Base-by-base conservation (phyloP, 164 flowering plant species). In the Magnolia sinica region DNA sequence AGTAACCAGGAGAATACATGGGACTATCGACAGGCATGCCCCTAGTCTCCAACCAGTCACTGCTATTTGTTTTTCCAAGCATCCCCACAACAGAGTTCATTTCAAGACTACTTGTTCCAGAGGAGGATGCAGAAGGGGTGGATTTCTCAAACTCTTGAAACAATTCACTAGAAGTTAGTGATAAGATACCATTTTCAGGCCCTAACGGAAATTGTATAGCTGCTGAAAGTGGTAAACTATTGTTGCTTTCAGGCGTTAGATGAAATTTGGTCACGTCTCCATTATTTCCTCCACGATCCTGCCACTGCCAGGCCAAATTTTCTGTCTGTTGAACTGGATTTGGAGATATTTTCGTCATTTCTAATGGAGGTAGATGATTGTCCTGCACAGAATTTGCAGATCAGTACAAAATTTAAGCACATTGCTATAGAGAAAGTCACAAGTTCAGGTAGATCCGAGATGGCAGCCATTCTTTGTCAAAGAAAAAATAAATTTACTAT, bases 81-180 rank as follows among this genome's bases (percentile, higher is more conserved):
- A 74, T 78, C 68, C 8, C 29, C 20, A n/a, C 11, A 20, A 10
- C 18, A 58, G 55, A 68, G 66, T 81, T 81, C 70, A 78, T 70
- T 18, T 77, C 81, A 59, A 68, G 81, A 79, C 78, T 73, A 82
- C 76, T 82, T 13, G 70, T 58, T 31, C 61, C 77, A 76, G 87
- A 83, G 76, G 88, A 68, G 81, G 71, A 82, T 63, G 79, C 63
- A 66, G 87, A 81, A 77, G 76, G 20, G 13, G 78, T 68, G 59
- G 80, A 74, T 45, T 79, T 81, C 45, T 82, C 85, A 73, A 55
- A 80, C 77, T 81, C 87, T 73, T 73, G 83, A 82, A 80, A 73
- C 73, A 83, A 71, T 71, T 83, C 64, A 7, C 24, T 51, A 52
- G 87, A 82, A 73, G 86, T 87, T 87, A 92, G 76, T 9, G 88